Percentiles rank a stretch among this genome's conserved stretches.
phyloP scores from a whole-genome alignment of 2,329 filamentous ascomycete genomes.

The Cladosporium sp. region DNA sequence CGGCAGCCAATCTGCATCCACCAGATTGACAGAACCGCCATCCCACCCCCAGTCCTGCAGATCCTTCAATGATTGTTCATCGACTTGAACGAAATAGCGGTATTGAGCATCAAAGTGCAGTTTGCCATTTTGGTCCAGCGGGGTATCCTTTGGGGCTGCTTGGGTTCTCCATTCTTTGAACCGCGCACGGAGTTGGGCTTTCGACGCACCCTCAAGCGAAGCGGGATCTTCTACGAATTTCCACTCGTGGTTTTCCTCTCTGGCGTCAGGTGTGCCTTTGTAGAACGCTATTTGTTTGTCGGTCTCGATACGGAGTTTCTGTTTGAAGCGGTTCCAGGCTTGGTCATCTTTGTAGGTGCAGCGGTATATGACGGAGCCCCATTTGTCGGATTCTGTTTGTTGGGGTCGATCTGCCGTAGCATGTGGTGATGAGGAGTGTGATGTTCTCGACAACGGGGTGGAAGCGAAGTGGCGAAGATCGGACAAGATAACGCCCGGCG shows the following conservation, averaged over 20 bases:
- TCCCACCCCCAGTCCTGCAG: too few species aligned
- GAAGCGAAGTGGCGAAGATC: too few species aligned
- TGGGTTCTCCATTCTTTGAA: neutral
- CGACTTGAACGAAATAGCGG: neutral
- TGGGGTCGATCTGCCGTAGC: too few species aligned
- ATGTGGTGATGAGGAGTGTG: too few species aligned
- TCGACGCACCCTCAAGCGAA: neutral
- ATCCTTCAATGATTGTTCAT: neutral
- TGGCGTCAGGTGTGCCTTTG: neutral
- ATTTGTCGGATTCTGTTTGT: too few species aligned
- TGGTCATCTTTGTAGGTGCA: conserved; percentile 21
- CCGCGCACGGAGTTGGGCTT: neutral
- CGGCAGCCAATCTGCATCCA: neutral
- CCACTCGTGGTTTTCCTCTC: neutral
- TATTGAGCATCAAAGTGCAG: neutral
- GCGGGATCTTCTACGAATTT: conserved; percentile 1
- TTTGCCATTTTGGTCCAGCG: too few species aligned
- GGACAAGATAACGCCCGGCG: too few species aligned
- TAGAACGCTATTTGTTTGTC: neutral
- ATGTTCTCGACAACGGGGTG: too few species aligned
- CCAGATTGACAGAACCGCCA: neutral
- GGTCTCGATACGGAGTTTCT: neutral
- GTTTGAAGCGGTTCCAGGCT: conserved; percentile 23
- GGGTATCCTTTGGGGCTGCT: too few species aligned
- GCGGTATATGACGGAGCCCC: conserved; percentile 27